phyloP scores from a whole-genome alignment of 345 rosid genomes.

The Murraya paniculata region DNA sequence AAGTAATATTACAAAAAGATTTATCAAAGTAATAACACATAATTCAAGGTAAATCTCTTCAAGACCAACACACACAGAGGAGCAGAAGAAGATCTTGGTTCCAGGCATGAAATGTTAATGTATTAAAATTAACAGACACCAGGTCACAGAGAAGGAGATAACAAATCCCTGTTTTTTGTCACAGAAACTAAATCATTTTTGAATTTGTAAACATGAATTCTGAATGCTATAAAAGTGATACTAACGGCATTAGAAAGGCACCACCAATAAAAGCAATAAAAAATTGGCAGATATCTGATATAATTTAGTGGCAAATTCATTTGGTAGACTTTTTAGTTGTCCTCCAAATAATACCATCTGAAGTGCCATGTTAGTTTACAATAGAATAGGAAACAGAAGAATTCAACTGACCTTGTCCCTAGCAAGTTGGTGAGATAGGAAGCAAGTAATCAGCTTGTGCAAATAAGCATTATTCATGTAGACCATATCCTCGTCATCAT shows the following conservation, averaged over 20 bases:
- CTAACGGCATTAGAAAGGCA: neutral
- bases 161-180: neutral
- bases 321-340: neutral
- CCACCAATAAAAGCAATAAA: neutral
- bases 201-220: neutral
- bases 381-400: slow-evolving; percentile 8
- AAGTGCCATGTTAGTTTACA: neutral
- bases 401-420: slow-evolving; percentile 75
- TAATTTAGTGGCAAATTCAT: neutral
- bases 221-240: neutral
- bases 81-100: neutral
- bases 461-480: slow-evolving; percentile 90
- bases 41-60: neutral
- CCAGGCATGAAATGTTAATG: neutral
- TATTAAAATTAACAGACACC: neutral
- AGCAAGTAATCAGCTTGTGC: slow-evolving; percentile 86
- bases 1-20: slow-evolving; percentile 8
- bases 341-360: neutral
- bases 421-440: slow-evolving; percentile 82
- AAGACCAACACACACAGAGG: neutral
- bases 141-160: neutral
- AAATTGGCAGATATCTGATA: neutral
- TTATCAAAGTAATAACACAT: slow-evolving; percentile 11
- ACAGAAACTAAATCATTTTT: neutral
- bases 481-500: slow-evolving; percentile 89